Conservation (phyloP, 768 basidiomycete genomes). For the Suillus subluteus region DNA sequence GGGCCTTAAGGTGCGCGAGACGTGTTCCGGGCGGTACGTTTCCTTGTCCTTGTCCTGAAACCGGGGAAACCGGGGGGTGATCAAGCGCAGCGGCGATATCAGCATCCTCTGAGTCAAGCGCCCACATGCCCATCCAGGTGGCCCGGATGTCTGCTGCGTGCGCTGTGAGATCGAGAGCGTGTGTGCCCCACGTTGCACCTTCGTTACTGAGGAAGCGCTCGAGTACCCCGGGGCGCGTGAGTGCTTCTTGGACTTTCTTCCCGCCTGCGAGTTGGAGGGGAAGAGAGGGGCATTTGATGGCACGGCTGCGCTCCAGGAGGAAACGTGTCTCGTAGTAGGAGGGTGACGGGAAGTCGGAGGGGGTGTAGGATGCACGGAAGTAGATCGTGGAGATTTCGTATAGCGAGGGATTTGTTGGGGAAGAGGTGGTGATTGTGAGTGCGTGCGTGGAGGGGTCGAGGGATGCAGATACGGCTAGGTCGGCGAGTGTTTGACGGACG, state of each 20-base stretch:
- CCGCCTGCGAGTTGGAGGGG: constrained; percentile 93
- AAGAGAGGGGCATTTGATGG: constrained; percentile 93
- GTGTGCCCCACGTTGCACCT: constrained; percentile 34
- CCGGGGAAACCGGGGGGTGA: neutral
- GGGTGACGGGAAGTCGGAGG: constrained; percentile 73
- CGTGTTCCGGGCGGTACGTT: constrained; percentile 26
- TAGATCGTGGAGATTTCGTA: constrained; percentile 88
- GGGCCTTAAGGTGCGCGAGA: constrained; percentile 36
- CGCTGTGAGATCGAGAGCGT: constrained; percentile 32
- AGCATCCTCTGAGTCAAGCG: constrained; percentile 50
- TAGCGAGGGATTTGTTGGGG: constrained; percentile 10
- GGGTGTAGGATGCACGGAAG: constrained; percentile 88
- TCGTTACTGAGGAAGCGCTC: constrained; percentile 67
- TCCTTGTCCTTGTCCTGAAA: neutral
- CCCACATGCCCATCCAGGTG: constrained; percentile 92
- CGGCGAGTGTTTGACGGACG: constrained; percentile 74
- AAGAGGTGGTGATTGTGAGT: constrained; percentile 40
- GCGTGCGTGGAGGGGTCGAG: constrained; percentile 50
- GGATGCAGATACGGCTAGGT: constrained; percentile 62
- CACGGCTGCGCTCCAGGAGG: constrained; percentile 75
- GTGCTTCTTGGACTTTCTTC: constrained; percentile 93
- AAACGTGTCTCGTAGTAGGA: constrained; percentile 74
- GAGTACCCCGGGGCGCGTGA: constrained; percentile 72
- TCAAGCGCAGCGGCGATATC: constrained; percentile 7
- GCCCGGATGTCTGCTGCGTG: constrained; percentile 55